Conservation (phyloP, 371 early-diverging fungal species). For the Lichtheimia hyalospora region DNA sequence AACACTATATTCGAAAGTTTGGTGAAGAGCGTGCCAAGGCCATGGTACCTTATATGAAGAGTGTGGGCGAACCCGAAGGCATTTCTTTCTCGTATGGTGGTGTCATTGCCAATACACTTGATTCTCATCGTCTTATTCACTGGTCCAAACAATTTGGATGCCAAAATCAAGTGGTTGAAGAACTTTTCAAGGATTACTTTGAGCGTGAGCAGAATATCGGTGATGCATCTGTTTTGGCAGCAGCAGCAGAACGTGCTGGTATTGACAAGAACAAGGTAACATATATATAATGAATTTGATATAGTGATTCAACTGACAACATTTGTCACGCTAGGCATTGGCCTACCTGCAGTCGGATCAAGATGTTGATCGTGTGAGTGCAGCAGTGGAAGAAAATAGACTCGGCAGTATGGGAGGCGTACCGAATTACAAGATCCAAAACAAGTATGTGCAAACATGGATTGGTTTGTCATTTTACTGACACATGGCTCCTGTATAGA, state of each 20-base stretch:
- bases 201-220: constrained; percentile 64
- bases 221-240: constrained; percentile 54
- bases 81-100: constrained; percentile 65
- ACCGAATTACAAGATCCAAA: constrained; percentile 63
- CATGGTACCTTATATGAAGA: constrained; percentile 52
- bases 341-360: constrained; percentile 55
- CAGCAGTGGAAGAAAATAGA: constrained; percentile 35
- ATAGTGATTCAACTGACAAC: constrained; percentile 20
- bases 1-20: constrained; percentile 57
- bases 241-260: constrained; percentile 60
- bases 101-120: constrained; percentile 61
- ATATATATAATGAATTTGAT: background rate
- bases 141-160: constrained; percentile 55
- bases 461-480: background rate
- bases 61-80: constrained; percentile 58
- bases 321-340: constrained; percentile 20
- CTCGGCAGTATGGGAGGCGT: constrained; percentile 61
- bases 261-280: constrained; percentile 46
- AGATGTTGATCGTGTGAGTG: constrained; percentile 44
- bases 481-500: constrained; percentile 11
- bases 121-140: constrained; percentile 68
- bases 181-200: constrained; percentile 66
- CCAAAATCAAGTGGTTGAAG: constrained; percentile 61
- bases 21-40: constrained; percentile 47
- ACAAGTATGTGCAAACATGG: constrained; percentile 44